Evolutionary conservation across 768 basidiomycete genomes (phyloP).

Genomic region (Lactarius sanguifluus): DNA sequence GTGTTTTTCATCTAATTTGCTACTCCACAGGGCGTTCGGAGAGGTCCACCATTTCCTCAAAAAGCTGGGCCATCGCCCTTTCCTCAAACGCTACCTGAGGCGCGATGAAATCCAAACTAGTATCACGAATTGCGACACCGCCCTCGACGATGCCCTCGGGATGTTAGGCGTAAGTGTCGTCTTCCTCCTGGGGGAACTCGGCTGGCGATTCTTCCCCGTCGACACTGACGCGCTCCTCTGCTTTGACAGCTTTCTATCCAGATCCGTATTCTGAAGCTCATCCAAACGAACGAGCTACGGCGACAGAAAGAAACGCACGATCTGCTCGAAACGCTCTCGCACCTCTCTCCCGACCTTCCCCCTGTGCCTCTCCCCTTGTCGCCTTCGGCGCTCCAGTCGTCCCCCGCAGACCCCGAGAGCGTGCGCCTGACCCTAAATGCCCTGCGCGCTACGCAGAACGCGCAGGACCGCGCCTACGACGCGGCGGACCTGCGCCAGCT

Average conservation of each 20-base stretch:
- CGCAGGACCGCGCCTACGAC: slow-evolving; percentile 52
- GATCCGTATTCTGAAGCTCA: slow-evolving; percentile 53
- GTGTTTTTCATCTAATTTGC: slow-evolving; percentile 6
- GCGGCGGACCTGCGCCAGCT: slow-evolving; percentile 54
- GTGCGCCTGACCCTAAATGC: slow-evolving; percentile 28
- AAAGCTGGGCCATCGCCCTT: slow-evolving; percentile 64
- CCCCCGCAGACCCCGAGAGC: slow-evolving; percentile 25
- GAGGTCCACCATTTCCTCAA: slow-evolving; percentile 51
- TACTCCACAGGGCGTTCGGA: slow-evolving; percentile 41
- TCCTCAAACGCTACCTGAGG: slow-evolving; percentile 75
- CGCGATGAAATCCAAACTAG: slow-evolving; percentile 63
- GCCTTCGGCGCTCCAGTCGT: slow-evolving; percentile 16
- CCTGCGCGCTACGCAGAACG: slow-evolving; percentile 43
- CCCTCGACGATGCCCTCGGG: slow-evolving; percentile 53
- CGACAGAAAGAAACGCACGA: slow-evolving; percentile 39
- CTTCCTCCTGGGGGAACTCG: not conserved
- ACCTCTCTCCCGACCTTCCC: slow-evolving; percentile 19
- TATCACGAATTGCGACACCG: slow-evolving; percentile 52
- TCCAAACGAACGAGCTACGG: slow-evolving; percentile 43
- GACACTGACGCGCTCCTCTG: not conserved
- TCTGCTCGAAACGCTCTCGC: slow-evolving; percentile 38
- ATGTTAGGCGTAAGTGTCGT: slow-evolving; percentile 50
- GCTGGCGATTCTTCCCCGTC: not conserved
- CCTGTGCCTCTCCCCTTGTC: slow-evolving; percentile 6
- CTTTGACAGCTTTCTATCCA: slow-evolving; percentile 46